Evolutionary conservation across 2,329 filamentous ascomycete species (phyloP).

Genomic region (Diplodia scrobiculata): DNA sequence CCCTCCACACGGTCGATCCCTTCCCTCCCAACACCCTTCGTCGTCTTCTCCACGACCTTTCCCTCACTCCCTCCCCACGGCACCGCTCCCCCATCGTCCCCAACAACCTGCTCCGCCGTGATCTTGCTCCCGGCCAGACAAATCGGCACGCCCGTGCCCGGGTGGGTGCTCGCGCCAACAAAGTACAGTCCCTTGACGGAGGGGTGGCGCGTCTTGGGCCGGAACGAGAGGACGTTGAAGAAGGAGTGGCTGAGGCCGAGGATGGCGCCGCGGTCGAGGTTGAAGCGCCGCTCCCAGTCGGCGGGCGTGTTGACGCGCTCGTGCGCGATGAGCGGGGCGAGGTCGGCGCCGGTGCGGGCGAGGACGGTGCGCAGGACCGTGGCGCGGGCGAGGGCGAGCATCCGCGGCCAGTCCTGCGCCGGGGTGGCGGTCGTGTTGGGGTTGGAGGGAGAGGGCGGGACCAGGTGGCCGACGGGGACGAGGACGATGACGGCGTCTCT

Average conservation of each 20-base stretch:
- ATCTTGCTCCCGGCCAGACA: slow-evolving; percentile 70
- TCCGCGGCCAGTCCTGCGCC: slow-evolving; percentile 62
- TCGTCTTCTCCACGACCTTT: neutral
- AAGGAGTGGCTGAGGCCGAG: slow-evolving; percentile 72
- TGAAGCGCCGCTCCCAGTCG: slow-evolving; percentile 68
- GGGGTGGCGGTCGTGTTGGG: slow-evolving; percentile 48
- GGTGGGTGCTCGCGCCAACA: slow-evolving; percentile 74
- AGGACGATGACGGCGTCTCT: slow-evolving; percentile 69
- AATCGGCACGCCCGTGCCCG: slow-evolving; percentile 74
- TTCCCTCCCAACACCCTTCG: neutral
- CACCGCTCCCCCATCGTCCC: slow-evolving; percentile 43
- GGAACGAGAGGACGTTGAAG: slow-evolving; percentile 70
- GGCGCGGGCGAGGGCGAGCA: slow-evolving; percentile 61
- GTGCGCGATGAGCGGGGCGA: slow-evolving; percentile 56
- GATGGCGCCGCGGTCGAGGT: slow-evolving; percentile 74
- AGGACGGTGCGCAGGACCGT: slow-evolving; percentile 64
- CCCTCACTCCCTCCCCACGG: slow-evolving; percentile 44
- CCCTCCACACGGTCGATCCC: slow-evolving; percentile 33
- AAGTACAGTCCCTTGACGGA: slow-evolving; percentile 63
- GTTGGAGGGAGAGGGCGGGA: slow-evolving; percentile 43
- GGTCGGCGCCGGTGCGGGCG: slow-evolving; percentile 60
- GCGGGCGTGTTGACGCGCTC: slow-evolving; percentile 68
- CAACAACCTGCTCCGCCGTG: slow-evolving; percentile 57
- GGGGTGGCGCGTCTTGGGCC: slow-evolving; percentile 60
- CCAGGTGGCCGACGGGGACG: slow-evolving; percentile 70